phyloP scores from a whole-genome alignment of 352 stramenopile genomes.

The Phytophthora pisi region DNA sequence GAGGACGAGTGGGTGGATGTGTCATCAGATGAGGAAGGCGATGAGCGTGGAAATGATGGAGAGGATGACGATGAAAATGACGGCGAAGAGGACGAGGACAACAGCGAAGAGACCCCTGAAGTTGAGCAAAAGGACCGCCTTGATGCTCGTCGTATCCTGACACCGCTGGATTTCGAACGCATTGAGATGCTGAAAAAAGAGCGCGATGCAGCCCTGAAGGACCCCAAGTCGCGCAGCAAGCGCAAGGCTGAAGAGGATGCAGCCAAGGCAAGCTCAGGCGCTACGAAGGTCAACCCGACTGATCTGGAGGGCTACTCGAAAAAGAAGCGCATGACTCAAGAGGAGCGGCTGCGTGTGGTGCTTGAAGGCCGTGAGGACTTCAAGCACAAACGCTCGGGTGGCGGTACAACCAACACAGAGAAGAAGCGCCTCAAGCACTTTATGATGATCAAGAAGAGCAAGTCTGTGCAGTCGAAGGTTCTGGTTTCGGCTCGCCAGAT shows the following conservation, averaged over 20 bases:
- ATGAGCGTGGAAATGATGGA: slow-evolving; percentile 48
- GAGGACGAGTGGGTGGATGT: slow-evolving; percentile 82
- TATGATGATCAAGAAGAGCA: slow-evolving; percentile 97
- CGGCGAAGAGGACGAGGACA: slow-evolving; percentile 53
- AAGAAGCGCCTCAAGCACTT: slow-evolving; percentile 98
- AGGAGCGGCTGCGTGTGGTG: slow-evolving; percentile 82
- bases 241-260: slow-evolving; percentile 79
- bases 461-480: slow-evolving; percentile 89
- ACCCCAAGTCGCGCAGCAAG: slow-evolving; percentile 83
- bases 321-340: slow-evolving; percentile 89
- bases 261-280: slow-evolving; percentile 50
- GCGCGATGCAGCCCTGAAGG: slow-evolving; percentile 76
- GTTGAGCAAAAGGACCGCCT: slow-evolving; percentile 79
- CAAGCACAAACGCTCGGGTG: slow-evolving; percentile 91
- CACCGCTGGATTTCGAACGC: slow-evolving; percentile 88
- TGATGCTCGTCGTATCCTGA: slow-evolving; percentile 88
- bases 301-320: slow-evolving; percentile 90
- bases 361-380: slow-evolving; percentile 93
- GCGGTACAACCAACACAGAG: slow-evolving; percentile 97
- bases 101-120: slow-evolving; percentile 43
- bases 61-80: slow-evolving; percentile 49
- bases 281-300: slow-evolving; percentile 74
- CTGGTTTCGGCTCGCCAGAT: slow-evolving; percentile 86
- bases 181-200: slow-evolving; percentile 93
- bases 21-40: slow-evolving; percentile 65